Base-by-base conservation (phyloP, 2,329 filamentous ascomycete genomes). In the Penicillium occitanis region DNA sequence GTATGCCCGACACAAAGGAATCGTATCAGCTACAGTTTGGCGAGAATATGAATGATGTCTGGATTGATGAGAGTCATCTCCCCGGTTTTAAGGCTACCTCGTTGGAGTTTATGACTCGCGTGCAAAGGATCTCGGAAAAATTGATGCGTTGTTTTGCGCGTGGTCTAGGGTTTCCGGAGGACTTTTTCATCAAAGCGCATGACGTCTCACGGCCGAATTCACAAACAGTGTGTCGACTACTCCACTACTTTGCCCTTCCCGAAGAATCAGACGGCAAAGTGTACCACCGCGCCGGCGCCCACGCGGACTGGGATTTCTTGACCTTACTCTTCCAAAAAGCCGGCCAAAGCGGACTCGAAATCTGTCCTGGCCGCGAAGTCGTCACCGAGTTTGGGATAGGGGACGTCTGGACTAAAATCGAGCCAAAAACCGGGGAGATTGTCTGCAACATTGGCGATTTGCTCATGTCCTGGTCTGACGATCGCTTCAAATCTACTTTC, bases 381-480 rank as follows among this genome's bases (percentile, higher is more conserved):
- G 82, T 84, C 7, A 89, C 86, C 0, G 81, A 82, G 3, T 89
- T 87, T 68, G 87, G 83, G 0, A 80, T 83, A 55, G 85, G 86
- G 1, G 86, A 89, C 70, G 76, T 75, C 0, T 90, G 88, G 88
- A 90, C 87, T 10, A 86, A 86, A 66, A 82, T 90, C n/a, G 83
- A 86, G 68, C 84, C 84, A 5, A 76, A 73, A 1, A 78, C 79
- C 0, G 85, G 82, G 0, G 83, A 83, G 67, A 86, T 88, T 64
- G 84, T 90, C 8, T 89, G 87, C 75, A 89, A 89, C 70, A 87
- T 89, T 67, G 88, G 88, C 3, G 87, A 90, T 72, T 77, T 90
- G 64, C 79, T 90, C 17, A 89, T 90, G 88, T 84, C 81, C 50
- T 89, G 87, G 87, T 86, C 83, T 33, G 87, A 90, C 71, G 88